These are phyloP conservation scores for Capsicum pubescens DNA, from an alignment of 257 asterid species.

Conservation along the genomic window DNA sequence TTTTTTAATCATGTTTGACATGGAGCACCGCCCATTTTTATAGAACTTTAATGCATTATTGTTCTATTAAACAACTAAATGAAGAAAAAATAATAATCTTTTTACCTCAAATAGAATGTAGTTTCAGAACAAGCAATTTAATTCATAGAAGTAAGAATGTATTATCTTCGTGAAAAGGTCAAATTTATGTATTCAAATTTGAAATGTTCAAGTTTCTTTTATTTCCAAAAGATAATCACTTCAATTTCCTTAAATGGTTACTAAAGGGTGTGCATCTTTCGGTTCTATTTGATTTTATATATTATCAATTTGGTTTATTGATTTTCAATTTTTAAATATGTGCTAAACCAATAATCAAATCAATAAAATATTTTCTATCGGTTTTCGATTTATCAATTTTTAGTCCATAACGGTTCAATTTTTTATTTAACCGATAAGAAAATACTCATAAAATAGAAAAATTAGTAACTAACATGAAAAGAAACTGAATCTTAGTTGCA, in stretches of 20 bases:
- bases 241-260: background rate
- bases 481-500: no score
- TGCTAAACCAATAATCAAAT: no score
- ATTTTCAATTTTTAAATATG: no score
- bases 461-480: no score
- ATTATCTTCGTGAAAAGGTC: conserved; percentile 2
- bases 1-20: conserved; percentile 16
- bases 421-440: no score
- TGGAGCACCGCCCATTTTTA: conserved; percentile 18
- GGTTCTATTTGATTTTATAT: no score
- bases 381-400: no score
- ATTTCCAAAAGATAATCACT: conserved; percentile 1
- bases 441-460: no score
- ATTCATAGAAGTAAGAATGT: background rate
- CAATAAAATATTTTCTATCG: no score
- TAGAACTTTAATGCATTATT: background rate
- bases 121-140: background rate
- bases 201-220: background rate
- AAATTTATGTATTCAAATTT: conserved; percentile 8
- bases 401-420: no score
- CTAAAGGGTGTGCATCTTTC: no score
- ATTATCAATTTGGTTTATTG: no score
- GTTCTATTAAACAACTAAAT: background rate
- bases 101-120: background rate
- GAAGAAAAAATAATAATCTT: background rate